phyloP scores from a whole-genome alignment of 805 yeast genomes.

The Danielia oregonensis region DNA sequence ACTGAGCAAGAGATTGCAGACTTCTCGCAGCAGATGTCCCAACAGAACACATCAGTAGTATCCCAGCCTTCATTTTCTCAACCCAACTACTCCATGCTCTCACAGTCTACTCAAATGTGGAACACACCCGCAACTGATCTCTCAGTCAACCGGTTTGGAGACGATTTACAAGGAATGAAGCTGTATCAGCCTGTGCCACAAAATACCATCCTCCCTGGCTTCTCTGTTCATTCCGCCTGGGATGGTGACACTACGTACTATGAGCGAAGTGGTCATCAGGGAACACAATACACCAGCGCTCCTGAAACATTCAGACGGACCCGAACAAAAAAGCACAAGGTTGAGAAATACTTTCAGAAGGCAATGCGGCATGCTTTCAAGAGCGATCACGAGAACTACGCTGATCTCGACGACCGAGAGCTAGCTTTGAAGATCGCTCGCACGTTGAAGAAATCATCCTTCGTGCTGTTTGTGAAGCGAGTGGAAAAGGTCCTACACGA shows the following conservation, averaged over 20 bases:
- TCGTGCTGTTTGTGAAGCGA: constrained; percentile 10
- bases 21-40: background rate
- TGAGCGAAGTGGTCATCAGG: too few relatives aligned
- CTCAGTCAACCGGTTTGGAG: background rate
- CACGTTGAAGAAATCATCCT: constrained; percentile 9
- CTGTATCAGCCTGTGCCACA: background rate
- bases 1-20: constrained; percentile 1
- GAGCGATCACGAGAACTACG: constrained; percentile 2
- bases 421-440: constrained; percentile 12
- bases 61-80: constrained; percentile 1
- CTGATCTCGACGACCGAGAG: constrained; percentile 10
- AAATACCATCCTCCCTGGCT: background rate
- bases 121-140: constrained; percentile 1
- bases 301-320: background rate
- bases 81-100: constrained; percentile 6
- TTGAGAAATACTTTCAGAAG: background rate
- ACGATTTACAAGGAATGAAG: background rate
- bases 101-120: constrained; percentile 10
- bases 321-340: background rate
- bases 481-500: constrained; percentile 10
- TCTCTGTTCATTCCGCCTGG: too few relatives aligned
- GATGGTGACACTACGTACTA: too few relatives aligned
- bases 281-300: background rate
- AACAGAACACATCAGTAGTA: too few relatives aligned
- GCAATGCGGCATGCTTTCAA: constrained; percentile 6